phyloP scores from a whole-genome alignment of 2,329 filamentous ascomycete species.

The Pestalotiopsis sp. region DNA sequence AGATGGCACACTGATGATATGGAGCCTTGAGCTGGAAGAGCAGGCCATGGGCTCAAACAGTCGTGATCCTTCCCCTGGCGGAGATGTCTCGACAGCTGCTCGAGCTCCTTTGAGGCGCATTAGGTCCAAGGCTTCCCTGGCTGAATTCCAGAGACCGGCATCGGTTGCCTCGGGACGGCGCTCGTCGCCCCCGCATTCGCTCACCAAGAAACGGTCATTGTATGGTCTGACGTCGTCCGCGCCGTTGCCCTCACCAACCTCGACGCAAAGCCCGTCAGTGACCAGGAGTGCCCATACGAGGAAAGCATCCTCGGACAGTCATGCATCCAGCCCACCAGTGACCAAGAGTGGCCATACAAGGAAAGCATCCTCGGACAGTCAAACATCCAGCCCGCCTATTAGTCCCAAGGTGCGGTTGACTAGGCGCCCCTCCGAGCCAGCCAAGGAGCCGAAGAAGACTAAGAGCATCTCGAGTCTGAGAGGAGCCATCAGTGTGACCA shows the following conservation, averaged over 20 bases:
- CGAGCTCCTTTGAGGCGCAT: slow-evolving; percentile 82
- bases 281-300: slow-evolving; percentile 51
- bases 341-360: slow-evolving; percentile 52
- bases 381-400: slow-evolving; percentile 50
- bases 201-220: slow-evolving; percentile 58
- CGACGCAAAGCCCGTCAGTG: slow-evolving; percentile 35
- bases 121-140: slow-evolving; percentile 83
- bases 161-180: slow-evolving; percentile 47
- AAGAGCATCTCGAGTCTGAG: slow-evolving; percentile 53
- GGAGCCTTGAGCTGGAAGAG: slow-evolving; percentile 60
- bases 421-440: slow-evolving; percentile 58
- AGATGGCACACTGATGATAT: slow-evolving; percentile 84
- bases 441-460: slow-evolving; percentile 47
- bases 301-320: slow-evolving; percentile 46
- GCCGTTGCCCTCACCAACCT: slow-evolving; percentile 41
- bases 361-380: slow-evolving; percentile 46
- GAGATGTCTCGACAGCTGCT: slow-evolving; percentile 51
- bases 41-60: slow-evolving; percentile 41
- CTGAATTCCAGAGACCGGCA: slow-evolving; percentile 69
- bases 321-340: slow-evolving; percentile 39
- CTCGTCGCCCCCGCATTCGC: slow-evolving; percentile 56
- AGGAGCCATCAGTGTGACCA: slow-evolving; percentile 59
- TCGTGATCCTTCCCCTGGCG: slow-evolving; percentile 58
- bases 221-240: slow-evolving; percentile 43
- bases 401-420: slow-evolving; percentile 53